phyloP scores from a whole-genome alignment of 306 rosid species.

The Begonia loranthoides region DNA sequence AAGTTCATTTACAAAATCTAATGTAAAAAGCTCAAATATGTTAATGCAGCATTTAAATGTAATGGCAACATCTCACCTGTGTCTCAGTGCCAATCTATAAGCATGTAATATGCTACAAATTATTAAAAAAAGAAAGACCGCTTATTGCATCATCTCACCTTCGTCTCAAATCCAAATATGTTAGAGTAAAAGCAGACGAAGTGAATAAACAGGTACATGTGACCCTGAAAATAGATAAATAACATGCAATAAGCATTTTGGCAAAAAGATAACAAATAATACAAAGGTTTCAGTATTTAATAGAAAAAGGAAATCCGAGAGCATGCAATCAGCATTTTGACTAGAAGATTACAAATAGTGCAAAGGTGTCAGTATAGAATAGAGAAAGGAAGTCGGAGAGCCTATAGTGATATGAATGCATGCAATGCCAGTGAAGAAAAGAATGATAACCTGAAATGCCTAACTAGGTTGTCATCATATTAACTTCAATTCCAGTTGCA shows the following conservation, averaged over 20 bases:
- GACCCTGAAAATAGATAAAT: conserved; percentile 55
- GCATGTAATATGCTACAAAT: too few species aligned
- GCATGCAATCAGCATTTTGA: too few species aligned
- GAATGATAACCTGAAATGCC: conserved; percentile 7
- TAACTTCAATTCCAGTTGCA: conserved; percentile 5
- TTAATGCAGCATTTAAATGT: too few species aligned
- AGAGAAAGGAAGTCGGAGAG: not conserved
- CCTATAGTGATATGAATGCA: not conserved
- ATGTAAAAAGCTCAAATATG: too few species aligned
- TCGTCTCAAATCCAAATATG: conserved; percentile 91
- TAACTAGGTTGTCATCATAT: conserved; percentile 4
- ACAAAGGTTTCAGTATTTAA: too few species aligned
- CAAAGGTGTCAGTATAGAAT: not conserved
- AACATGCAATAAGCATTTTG: conserved; percentile 4
- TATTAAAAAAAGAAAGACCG: too few species aligned
- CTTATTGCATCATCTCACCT: conserved; percentile 36
- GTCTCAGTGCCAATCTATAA: too few species aligned
- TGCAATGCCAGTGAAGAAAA: not conserved
- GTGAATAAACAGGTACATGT: conserved; percentile 79
- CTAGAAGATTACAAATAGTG: too few species aligned
- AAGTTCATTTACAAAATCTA: too few species aligned
- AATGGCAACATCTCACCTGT: too few species aligned
- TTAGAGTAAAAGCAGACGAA: conserved; percentile 87
- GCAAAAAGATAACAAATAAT: too few species aligned
- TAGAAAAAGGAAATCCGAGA: too few species aligned